Percentiles rank a stretch among this genome's conserved stretches.
These are phyloP conservation scores for Geotrichum citri-aurantii DNA, from an alignment of 1,139 yeast species.

Conservation along the genomic window DNA sequence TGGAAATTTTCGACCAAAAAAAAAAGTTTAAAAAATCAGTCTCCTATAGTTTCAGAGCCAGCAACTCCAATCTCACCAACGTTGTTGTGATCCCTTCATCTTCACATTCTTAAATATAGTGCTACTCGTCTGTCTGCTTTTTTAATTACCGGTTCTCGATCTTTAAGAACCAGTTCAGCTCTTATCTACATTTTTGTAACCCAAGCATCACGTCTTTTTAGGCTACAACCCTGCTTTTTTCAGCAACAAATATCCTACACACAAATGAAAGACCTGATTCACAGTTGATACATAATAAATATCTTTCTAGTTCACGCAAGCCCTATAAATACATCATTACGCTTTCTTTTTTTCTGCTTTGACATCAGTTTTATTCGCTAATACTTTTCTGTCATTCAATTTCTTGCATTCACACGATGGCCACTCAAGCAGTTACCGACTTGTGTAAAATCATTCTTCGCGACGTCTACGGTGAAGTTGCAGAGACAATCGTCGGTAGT, in stretches of 20 bases:
- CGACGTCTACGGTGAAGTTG: slow-evolving; percentile 38
- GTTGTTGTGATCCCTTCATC: not conserved
- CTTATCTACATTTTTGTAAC: not conserved
- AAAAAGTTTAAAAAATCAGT: not conserved
- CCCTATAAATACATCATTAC: not conserved
- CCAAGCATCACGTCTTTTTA: not conserved
- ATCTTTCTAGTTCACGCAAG: not conserved
- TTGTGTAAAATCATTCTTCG: slow-evolving; percentile 33
- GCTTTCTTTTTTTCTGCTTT: not conserved
- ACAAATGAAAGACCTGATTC: slow-evolving; percentile 5
- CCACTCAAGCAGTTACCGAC: slow-evolving; percentile 34
- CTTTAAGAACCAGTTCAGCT: not conserved
- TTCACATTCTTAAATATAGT: not conserved
- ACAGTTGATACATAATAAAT: slow-evolving; percentile 3
- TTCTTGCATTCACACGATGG: slow-evolving; percentile 23
- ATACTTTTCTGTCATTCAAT: not conserved
- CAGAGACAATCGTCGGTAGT: slow-evolving; percentile 33
- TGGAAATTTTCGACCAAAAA: not conserved
- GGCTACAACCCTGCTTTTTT: not conserved
- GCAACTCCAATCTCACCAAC: not conserved
- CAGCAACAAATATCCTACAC: not conserved
- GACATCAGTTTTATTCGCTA: not conserved
- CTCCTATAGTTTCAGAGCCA: not conserved
- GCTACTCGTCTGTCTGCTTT: not conserved
- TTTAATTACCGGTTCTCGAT: not conserved